Percentiles rank a stretch among this genome's conserved stretches.
phyloP scores from a whole-genome alignment of 441 rosid species.

The Pelargonium australe region DNA sequence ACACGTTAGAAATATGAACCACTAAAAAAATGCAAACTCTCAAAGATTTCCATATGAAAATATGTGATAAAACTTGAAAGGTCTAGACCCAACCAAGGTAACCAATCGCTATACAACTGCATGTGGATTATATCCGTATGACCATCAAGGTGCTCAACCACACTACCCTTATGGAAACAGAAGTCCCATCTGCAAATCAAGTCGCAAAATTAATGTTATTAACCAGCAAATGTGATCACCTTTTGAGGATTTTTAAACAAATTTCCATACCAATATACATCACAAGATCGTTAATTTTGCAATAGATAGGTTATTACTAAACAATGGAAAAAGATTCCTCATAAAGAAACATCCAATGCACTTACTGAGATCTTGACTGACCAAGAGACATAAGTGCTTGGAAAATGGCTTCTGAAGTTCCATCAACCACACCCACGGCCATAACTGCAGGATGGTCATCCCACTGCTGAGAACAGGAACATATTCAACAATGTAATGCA shows the following conservation, averaged over 20 bases:
- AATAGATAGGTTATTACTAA: not conserved
- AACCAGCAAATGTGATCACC: not conserved
- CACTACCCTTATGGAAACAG: conserved; percentile 86
- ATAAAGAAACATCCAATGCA: conserved; percentile 10
- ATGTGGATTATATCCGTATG: conserved; percentile 92
- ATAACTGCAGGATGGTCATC: conserved; percentile 97
- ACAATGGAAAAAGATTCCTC: too few species aligned
- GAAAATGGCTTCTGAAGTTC: conserved; percentile 91
- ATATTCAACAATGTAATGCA: conserved; percentile 14
- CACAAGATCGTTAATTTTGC: not conserved
- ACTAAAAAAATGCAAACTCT: conserved; percentile 18
- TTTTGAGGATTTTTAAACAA: not conserved
- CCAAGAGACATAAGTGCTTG: conserved; percentile 94
- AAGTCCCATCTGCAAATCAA: conserved; percentile 83
- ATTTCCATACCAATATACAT: not conserved
- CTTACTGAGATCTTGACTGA: conserved; percentile 91
- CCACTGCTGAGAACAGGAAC: conserved; percentile 44
- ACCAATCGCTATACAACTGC: conserved; percentile 75
- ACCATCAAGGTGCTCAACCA: conserved; percentile 92
- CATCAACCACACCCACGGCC: conserved; percentile 96
- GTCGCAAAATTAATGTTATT: conserved; percentile 15
- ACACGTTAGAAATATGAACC: conserved; percentile 18
- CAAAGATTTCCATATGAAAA: conserved; percentile 8
- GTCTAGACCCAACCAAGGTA: conserved; percentile 65
- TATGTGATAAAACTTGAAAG: conserved; percentile 3